These are phyloP conservation scores for Tricholomella constricta DNA, from an alignment of 768 basidiomycete species.

Conservation along the genomic window DNA sequence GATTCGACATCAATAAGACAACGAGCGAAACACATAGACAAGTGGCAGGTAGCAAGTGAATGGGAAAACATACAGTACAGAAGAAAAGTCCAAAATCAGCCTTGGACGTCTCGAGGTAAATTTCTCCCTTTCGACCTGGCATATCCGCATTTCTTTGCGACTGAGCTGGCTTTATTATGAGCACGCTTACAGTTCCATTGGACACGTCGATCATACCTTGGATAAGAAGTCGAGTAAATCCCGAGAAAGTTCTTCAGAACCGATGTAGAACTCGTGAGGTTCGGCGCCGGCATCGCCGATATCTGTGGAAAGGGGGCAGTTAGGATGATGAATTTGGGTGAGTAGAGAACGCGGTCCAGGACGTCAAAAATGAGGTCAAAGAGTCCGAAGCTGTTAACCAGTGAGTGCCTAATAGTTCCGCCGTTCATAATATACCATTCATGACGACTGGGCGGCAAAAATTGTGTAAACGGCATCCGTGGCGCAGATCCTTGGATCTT, in stretches of 20 bases:
- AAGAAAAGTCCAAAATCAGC: slow-evolving; percentile 2
- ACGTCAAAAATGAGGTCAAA: slow-evolving; percentile 1
- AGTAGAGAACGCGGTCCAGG: not conserved
- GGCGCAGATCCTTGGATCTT: slow-evolving; percentile 5
- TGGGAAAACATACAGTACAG: not conserved
- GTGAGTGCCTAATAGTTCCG: no score
- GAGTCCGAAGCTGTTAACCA: not conserved
- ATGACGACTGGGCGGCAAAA: slow-evolving; percentile 3
- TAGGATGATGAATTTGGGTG: slow-evolving; percentile 1
- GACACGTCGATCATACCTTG: slow-evolving; percentile 1
- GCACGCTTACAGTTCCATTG: not conserved
- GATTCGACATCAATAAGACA: not conserved
- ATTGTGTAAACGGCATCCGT: slow-evolving; percentile 5
- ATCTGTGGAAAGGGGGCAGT: not conserved
- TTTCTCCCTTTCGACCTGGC: not conserved
- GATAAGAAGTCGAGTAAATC: not conserved
- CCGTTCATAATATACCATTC: slow-evolving; percentile 7
- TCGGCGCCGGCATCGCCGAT: not conserved
- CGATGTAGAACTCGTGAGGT: not conserved
- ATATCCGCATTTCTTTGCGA: slow-evolving; percentile 3
- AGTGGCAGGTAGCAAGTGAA: no score
- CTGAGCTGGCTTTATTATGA: not conserved
- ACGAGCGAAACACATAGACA: slow-evolving; percentile 5
- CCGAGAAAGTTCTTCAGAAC: not conserved
- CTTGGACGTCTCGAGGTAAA: slow-evolving; percentile 8